Evolutionary conservation across 169 alveolate species (phyloP).

Genomic region (Cryptosporidium xiaoi): DNA sequence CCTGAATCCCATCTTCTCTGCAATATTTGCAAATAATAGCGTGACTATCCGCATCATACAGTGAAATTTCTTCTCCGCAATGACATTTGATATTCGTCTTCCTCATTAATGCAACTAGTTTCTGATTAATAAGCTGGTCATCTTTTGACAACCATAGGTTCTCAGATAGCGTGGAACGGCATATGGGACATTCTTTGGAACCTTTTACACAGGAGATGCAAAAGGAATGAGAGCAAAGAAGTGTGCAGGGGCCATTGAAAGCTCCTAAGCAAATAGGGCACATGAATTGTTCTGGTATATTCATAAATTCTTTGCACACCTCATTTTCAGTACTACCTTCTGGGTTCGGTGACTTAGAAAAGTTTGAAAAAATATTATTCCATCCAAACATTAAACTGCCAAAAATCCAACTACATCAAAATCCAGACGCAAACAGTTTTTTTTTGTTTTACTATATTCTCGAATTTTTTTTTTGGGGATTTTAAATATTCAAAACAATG

Average conservation of each 20-base stretch:
- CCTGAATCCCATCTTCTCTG: conserved; percentile 22
- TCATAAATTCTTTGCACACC: conserved; percentile 54
- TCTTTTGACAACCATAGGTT: conserved; percentile 56
- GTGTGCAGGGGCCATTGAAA: conserved; percentile 63
- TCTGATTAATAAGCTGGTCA: conserved; percentile 67
- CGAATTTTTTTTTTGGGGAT: neutral
- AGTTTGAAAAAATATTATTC: conserved; percentile 38
- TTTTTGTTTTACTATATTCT: too few relatives aligned
- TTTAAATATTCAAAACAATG: conserved; percentile 18
- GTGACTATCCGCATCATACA: conserved; percentile 47
- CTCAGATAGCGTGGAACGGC: conserved; percentile 35
- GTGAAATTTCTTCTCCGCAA: conserved; percentile 36
- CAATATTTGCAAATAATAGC: conserved; percentile 46
- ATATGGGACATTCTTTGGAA: conserved; percentile 61
- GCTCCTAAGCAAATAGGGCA: conserved; percentile 74
- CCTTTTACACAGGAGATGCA: conserved; percentile 64
- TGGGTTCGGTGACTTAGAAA: conserved; percentile 36
- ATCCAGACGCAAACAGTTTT: conserved; percentile 11
- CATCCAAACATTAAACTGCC: conserved; percentile 52
- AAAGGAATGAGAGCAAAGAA: conserved; percentile 57
- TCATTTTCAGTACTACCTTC: neutral
- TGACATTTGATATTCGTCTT: conserved; percentile 47
- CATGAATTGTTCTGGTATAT: conserved; percentile 72
- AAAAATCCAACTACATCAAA: conserved; percentile 27
- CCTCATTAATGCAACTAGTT: conserved; percentile 30